Conservation (phyloP, 1,284 basidiomycete species). For the Cryptococcus jaspeensis region DNA sequence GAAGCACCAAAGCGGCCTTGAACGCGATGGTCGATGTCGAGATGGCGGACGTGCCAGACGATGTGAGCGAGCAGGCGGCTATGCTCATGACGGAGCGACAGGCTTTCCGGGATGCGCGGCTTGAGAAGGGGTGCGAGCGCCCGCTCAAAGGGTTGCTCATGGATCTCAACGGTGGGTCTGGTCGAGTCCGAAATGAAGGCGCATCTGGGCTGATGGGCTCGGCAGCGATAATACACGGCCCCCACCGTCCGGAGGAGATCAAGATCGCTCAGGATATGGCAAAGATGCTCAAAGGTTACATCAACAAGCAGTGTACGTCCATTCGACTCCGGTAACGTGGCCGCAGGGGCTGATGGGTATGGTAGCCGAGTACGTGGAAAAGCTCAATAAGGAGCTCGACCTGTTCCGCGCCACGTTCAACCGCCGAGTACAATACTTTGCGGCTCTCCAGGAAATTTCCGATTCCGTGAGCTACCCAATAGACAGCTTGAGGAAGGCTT, state of each 20-base stretch:
- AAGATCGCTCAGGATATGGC: slow-evolving; percentile 21
- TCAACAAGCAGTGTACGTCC: slow-evolving; percentile 28
- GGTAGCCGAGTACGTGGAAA: slow-evolving; percentile 29
- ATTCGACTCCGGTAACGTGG: background rate
- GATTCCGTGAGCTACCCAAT: slow-evolving; percentile 32
- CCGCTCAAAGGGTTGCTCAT: slow-evolving; percentile 43
- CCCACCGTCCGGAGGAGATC: slow-evolving; percentile 23
- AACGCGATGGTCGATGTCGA: slow-evolving; percentile 23
- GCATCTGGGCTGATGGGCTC: background rate
- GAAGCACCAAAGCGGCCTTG: slow-evolving; percentile 30
- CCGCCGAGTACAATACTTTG: slow-evolving; percentile 44
- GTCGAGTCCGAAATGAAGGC: too few relatives aligned
- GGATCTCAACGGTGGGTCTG: slow-evolving; percentile 37
- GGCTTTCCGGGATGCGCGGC: slow-evolving; percentile 36
- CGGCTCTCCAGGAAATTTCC: slow-evolving; percentile 46
- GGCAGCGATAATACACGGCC: slow-evolving; percentile 16
- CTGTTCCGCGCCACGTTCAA: slow-evolving; percentile 45
- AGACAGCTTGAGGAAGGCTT: background rate
- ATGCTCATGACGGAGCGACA: slow-evolving; percentile 18
- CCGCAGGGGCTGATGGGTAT: background rate
- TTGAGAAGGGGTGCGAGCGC: slow-evolving; percentile 32
- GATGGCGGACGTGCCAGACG: slow-evolving; percentile 18
- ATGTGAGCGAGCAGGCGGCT: slow-evolving; percentile 29
- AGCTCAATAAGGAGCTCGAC: slow-evolving; percentile 46
- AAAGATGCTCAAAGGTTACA: slow-evolving; percentile 19